Conservation (phyloP, 2,329 filamentous ascomycete species). For the Metarhizium guizhouense region DNA sequence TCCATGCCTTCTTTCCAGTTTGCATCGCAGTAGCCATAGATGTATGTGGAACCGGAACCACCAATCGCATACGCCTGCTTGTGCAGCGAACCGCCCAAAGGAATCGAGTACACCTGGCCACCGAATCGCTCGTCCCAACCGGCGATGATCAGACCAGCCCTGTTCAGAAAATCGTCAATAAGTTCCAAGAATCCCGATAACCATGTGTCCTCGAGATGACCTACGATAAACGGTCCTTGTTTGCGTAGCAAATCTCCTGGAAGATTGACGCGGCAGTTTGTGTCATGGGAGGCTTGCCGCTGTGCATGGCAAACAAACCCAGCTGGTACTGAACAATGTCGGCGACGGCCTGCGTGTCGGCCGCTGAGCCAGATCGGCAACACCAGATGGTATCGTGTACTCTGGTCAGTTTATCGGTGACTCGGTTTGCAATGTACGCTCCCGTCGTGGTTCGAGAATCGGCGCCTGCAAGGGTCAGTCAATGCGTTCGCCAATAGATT, state of each 20-base stretch:
- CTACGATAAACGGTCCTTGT: conserved; percentile 88
- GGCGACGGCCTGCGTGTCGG: conserved; percentile 94
- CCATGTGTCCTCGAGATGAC: conserved; percentile 19
- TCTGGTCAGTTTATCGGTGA: conserved; percentile 97
- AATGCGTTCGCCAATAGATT: background rate
- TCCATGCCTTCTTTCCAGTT: conserved; percentile 96
- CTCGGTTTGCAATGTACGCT: conserved; percentile 96
- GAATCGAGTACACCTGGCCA: conserved; percentile 96
- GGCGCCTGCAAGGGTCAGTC: conserved; percentile 48
- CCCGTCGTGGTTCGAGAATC: conserved; percentile 97
- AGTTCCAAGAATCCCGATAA: background rate
- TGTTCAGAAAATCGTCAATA: conserved; percentile 26
- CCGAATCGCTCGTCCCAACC: conserved; percentile 93
- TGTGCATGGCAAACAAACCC: conserved; percentile 82
- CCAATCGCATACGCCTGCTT: conserved; percentile 95
- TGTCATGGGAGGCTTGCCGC: conserved; percentile 84
- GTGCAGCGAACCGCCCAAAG: conserved; percentile 91
- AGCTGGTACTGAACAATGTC: conserved; percentile 98
- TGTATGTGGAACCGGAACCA: conserved; percentile 96
- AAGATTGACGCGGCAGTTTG: conserved; percentile 93
- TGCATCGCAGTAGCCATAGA: conserved; percentile 96
- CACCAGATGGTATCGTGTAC: conserved; percentile 99
- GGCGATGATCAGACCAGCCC: conserved; percentile 96
- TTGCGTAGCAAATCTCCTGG: conserved; percentile 95
- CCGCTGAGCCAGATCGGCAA: conserved; percentile 93